A percentile compares a stretch with the other conserved stretches of the same genome.
phyloP scores from a whole-genome alignment of 73 alveolate genomes.

The Diophrys sp. region DNA sequence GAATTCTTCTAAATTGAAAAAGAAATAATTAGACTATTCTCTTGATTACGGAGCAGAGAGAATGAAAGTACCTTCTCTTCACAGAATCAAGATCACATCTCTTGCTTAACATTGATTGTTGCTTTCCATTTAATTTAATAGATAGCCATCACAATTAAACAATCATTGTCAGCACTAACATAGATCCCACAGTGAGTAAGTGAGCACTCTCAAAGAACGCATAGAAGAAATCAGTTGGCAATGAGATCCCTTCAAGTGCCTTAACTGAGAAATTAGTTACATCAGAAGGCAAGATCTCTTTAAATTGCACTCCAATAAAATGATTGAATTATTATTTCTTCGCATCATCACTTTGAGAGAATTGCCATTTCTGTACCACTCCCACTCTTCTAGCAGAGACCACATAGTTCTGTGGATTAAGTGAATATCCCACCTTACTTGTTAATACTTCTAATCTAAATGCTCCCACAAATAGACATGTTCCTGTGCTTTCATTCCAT shows the following conservation, averaged over 20 bases:
- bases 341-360: neutral
- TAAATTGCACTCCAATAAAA: neutral
- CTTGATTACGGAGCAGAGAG: neutral
- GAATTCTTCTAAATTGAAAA: too few species aligned
- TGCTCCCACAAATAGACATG: constrained; percentile 2
- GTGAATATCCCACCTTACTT: constrained; percentile 7
- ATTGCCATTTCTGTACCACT: neutral
- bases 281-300: neutral
- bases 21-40: too few species aligned
- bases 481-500: neutral
- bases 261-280: neutral
- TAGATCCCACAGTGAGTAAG: neutral
- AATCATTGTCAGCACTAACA: too few species aligned
- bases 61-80: neutral
- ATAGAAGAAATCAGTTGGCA: neutral
- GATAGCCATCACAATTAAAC: too few species aligned
- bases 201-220: neutral
- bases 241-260: neutral
- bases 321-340: neutral
- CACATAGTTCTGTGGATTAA: constrained; percentile 8
- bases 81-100: too few species aligned
- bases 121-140: too few species aligned
- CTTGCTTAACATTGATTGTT: too few species aligned
- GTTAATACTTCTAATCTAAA: constrained; percentile 7
- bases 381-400: constrained; percentile 19